Conservation (phyloP, 257 asterid genomes). For the Salvia miltiorrhiza region DNA sequence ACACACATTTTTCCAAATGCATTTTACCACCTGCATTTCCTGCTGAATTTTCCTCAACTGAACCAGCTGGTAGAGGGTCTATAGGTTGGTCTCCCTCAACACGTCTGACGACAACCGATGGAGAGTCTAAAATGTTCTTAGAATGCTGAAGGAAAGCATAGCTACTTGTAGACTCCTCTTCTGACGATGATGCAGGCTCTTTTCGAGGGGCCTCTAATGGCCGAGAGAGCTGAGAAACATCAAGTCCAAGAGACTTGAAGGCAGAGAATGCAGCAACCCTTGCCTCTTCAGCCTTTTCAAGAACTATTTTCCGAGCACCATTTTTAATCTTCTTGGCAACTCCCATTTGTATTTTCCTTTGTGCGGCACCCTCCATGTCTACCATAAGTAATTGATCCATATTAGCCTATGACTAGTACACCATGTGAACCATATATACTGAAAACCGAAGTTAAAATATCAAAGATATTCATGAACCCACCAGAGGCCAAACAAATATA, state of each 20-base stretch:
- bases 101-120: conserved; percentile 27
- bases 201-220: conserved; percentile 45
- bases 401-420: conserved; percentile 12
- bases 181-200: conserved; percentile 52
- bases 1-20: conserved; percentile 32
- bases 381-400: conserved; percentile 16
- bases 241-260: conserved; percentile 85
- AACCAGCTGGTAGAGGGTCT: conserved; percentile 28
- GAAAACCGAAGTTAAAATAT: neutral
- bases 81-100: conserved; percentile 35
- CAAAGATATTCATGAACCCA: neutral
- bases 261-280: conserved; percentile 93
- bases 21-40: conserved; percentile 20
- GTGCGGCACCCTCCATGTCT: conserved; percentile 50
- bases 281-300: conserved; percentile 99
- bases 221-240: conserved; percentile 55
- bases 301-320: conserved; percentile 90
- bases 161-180: conserved; percentile 69
- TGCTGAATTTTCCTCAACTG: conserved; percentile 26
- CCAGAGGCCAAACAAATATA: neutral
- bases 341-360: conserved; percentile 72
- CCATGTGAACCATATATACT: neutral
- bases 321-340: conserved; percentile 90
- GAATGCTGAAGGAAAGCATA: conserved; percentile 35
- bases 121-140: conserved; percentile 28